Evolutionary conservation across 345 rosid genomes (phyloP).

Genomic region (Camelina sativa): DNA sequence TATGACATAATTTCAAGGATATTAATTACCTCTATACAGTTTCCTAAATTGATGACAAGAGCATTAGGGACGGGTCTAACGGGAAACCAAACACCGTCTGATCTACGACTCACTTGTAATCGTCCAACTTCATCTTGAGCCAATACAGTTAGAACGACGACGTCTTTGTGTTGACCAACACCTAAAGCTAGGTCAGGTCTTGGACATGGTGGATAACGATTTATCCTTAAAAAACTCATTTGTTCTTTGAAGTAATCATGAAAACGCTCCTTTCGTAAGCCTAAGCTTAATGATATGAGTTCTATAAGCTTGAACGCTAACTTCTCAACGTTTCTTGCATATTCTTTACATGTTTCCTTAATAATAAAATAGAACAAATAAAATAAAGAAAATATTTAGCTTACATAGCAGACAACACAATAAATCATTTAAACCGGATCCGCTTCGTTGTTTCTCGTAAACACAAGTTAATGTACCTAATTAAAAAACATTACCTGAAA

Average conservation of each 20-base stretch:
- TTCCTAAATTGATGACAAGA: constrained; percentile 81
- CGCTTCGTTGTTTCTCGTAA: too few relatives aligned
- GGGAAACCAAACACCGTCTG: constrained; percentile 76
- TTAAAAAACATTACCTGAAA: constrained; percentile 47
- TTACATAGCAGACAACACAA: neutral
- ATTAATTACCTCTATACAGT: constrained; percentile 53
- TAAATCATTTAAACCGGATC: neutral
- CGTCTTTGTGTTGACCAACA: constrained; percentile 76
- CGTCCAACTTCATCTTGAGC: constrained; percentile 88
- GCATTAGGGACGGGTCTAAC: constrained; percentile 69
- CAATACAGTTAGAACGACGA: constrained; percentile 69
- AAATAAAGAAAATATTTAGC: neutral
- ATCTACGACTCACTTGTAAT: constrained; percentile 62
- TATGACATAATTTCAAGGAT: neutral
- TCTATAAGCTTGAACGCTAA: constrained; percentile 54
- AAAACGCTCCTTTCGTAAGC: constrained; percentile 52
- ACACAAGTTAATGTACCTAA: too few relatives aligned
- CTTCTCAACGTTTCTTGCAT: constrained; percentile 54
- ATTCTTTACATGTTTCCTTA: constrained; percentile 58
- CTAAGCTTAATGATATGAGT: constrained; percentile 63
- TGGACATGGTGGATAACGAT: constrained; percentile 86
- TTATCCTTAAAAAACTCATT: constrained; percentile 57
- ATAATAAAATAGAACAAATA: neutral
- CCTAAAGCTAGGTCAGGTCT: constrained; percentile 78
- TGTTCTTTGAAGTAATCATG: constrained; percentile 56